A percentile compares a stretch with the other conserved stretches of the same genome.
Evolutionary conservation across 345 rosid species (phyloP).

Genomic region (Erucastrum elatum): DNA sequence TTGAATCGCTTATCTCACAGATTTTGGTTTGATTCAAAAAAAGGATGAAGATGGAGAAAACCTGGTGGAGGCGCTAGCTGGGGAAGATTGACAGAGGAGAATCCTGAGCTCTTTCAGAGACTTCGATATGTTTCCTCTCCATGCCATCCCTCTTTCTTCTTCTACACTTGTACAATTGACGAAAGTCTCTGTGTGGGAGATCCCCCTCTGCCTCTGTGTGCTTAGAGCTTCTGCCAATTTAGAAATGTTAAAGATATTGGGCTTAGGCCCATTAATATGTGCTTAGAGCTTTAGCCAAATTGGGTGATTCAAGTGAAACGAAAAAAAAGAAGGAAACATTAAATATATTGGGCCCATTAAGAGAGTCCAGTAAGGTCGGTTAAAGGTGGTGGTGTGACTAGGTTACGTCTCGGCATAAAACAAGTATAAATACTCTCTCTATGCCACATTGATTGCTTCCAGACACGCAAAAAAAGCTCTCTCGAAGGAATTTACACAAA

Average conservation of each 20-base stretch:
- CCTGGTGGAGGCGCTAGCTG: slow-evolving; percentile 38
- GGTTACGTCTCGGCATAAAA: background rate
- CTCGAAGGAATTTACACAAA: background rate
- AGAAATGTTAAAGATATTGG: background rate
- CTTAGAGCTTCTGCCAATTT: too few species aligned
- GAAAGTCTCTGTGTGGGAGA: background rate
- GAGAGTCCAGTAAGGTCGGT: background rate
- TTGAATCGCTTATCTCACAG: slow-evolving; percentile 7
- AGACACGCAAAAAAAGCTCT: background rate
- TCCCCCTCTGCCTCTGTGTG: too few species aligned
- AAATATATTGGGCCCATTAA: background rate
- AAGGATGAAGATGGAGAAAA: slow-evolving; percentile 16
- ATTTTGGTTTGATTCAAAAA: background rate
- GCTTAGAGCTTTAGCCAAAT: too few species aligned
- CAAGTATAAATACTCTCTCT: background rate
- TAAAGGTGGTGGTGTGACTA: background rate
- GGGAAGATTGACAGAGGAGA: background rate
- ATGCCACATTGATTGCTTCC: slow-evolving; percentile 7
- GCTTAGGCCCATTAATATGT: background rate
- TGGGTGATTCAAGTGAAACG: background rate
- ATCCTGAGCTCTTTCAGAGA: background rate
- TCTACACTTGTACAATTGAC: background rate
- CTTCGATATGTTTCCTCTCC: background rate
- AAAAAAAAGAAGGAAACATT: too few species aligned
- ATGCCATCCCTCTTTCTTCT: background rate